These are phyloP conservation scores for Pulveroboletus sp. DNA, from an alignment of 768 basidiomycete genomes.

Conservation along the genomic window DNA sequence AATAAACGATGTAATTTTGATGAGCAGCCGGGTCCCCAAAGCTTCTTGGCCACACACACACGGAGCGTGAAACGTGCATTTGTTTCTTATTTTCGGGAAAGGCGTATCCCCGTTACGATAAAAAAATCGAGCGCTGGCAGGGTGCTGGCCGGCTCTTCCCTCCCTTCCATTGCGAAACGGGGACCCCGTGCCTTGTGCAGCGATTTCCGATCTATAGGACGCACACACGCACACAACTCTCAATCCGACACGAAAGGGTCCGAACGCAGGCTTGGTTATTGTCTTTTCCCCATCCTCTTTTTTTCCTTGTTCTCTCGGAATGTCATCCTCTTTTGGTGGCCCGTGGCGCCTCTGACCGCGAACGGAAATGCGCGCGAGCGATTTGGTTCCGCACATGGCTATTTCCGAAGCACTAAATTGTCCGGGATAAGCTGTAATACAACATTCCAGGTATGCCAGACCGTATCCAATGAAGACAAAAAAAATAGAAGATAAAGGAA, in stretches of 20 bases:
- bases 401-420: conserved; percentile 16
- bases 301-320: not conserved
- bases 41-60: conserved; percentile 1
- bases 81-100: not conserved
- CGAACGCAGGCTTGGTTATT: too few relatives aligned
- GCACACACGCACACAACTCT: not conserved
- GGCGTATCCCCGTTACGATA: not conserved
- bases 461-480: conserved; percentile 28
- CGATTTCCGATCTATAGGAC: conserved; percentile 5
- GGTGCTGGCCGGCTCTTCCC: too few relatives aligned
- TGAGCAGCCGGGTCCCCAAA: not conserved
- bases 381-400: not conserved
- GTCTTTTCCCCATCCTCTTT: not conserved
- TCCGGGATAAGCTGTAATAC: conserved; percentile 34
- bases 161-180: too few relatives aligned
- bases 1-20: not conserved
- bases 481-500: conserved; percentile 3
- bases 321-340: conserved; percentile 5
- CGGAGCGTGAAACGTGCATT: conserved; percentile 9
- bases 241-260: too few relatives aligned
- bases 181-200: not conserved
- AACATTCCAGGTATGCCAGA: conserved; percentile 36
- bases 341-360: too few relatives aligned
- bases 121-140: too few relatives aligned
- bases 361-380: too few relatives aligned